Evolutionary conservation across 2,329 filamentous ascomycete species (phyloP).

Genomic region (Diaporthe sp.): DNA sequence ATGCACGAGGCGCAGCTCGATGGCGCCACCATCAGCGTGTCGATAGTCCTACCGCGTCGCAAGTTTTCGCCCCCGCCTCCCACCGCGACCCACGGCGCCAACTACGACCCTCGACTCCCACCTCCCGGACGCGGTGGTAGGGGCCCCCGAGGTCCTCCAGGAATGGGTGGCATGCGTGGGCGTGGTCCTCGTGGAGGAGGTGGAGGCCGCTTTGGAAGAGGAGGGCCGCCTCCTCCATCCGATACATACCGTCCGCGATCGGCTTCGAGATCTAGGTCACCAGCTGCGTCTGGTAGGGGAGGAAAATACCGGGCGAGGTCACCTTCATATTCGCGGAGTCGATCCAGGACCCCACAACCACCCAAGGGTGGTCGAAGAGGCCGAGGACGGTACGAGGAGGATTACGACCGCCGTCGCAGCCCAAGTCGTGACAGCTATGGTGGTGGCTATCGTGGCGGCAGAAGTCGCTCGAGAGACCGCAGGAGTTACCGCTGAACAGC

Average conservation of each 20-base stretch:
- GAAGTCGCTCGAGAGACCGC: slow-evolving; percentile 55
- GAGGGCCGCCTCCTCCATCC: slow-evolving; percentile 48
- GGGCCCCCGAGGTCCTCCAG: slow-evolving; percentile 48
- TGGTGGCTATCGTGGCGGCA: slow-evolving; percentile 51
- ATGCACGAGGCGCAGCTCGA: slow-evolving; percentile 99
- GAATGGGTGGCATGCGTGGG: slow-evolving; percentile 52
- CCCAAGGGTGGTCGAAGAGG: slow-evolving; percentile 51
- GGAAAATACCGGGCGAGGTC: slow-evolving; percentile 61
- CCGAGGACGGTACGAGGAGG: slow-evolving; percentile 49
- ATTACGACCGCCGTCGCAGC: slow-evolving; percentile 56
- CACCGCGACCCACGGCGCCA: slow-evolving; percentile 72
- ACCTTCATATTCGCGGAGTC: slow-evolving; percentile 48
- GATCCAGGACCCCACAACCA: slow-evolving; percentile 46
- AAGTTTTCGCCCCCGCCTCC: slow-evolving; percentile 87
- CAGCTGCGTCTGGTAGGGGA: slow-evolving; percentile 48
- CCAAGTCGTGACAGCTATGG: slow-evolving; percentile 62
- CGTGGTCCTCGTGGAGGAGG: slow-evolving; percentile 47
- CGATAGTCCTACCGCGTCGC: slow-evolving; percentile 86
- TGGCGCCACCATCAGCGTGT: slow-evolving; percentile 85
- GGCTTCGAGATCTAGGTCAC: slow-evolving; percentile 61
- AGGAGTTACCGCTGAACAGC: slow-evolving; percentile 49
- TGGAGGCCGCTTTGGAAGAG: slow-evolving; percentile 53
- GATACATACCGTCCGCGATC: slow-evolving; percentile 75
- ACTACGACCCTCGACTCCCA: slow-evolving; percentile 67
- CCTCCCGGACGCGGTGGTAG: slow-evolving; percentile 47